A percentile compares a stretch with the other conserved stretches of the same genome.
These are phyloP conservation scores for Pythium pyrilobum DNA, from an alignment of 352 stramenopile species.

Conservation along the genomic window DNA sequence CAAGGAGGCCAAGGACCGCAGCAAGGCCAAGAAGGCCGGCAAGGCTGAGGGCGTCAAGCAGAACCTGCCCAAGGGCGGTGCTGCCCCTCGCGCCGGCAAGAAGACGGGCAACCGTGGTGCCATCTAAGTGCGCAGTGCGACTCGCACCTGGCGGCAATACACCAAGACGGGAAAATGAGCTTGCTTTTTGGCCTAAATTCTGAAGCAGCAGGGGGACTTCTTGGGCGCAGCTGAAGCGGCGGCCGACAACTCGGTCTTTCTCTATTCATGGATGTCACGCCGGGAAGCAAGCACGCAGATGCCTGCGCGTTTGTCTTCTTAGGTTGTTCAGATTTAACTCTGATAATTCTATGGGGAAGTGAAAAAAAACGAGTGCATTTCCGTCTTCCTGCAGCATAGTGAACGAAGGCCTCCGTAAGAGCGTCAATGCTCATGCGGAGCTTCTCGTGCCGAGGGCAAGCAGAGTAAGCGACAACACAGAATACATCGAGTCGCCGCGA, in stretches of 20 bases:
- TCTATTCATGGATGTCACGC: background rate
- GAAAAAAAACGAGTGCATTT: constrained; percentile 13
- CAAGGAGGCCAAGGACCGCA: constrained; percentile 89
- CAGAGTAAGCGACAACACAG: no score
- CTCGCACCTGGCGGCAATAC: constrained; percentile 11
- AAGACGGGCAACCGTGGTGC: constrained; percentile 88
- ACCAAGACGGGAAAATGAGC: constrained; percentile 19
- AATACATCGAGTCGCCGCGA: no score
- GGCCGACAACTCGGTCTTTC: constrained; percentile 8
- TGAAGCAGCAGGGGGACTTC: background rate
- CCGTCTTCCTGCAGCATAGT: no score
- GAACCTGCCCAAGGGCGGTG: constrained; percentile 48
- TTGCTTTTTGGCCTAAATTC: constrained; percentile 19
- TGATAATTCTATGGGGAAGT: constrained; percentile 32
- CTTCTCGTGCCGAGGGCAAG: no score
- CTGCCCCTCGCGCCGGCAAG: constrained; percentile 73
- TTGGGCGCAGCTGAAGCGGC: no score
- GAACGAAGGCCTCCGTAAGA: no score
- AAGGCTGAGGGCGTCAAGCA: constrained; percentile 62
- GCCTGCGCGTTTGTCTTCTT: constrained; percentile 26
- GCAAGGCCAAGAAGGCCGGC: constrained; percentile 80
- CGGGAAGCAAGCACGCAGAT: background rate
- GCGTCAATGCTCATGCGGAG: no score
- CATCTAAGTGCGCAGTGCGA: constrained; percentile 49
- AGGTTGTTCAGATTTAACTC: constrained; percentile 27